Evolutionary conservation across 2,329 filamentous ascomycete genomes (phyloP), one percentile per base, ranked within the genome.

Genomic region (Neonectria magnoliae): DNA sequence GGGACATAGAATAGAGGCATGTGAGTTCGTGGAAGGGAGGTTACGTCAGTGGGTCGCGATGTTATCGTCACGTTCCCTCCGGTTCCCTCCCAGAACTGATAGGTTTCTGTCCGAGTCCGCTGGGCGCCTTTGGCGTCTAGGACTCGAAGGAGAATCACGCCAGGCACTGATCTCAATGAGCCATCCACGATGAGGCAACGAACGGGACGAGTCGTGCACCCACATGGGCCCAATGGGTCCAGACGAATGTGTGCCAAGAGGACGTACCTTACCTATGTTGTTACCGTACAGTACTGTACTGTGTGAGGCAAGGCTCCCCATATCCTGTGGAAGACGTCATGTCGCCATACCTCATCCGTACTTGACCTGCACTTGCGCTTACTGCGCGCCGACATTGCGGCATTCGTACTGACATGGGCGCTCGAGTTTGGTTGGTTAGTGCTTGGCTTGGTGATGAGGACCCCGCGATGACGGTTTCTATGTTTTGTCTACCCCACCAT

Each of bases 1-100:
- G 42, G 27, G 25, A 25, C 20, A 45, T 22, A 25, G 33, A 33
- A 36, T 20, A 27, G n/a, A 33, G n/a, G 20, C 51, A 64, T 52
- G 56, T 60, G 61, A 59, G 61, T 44, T 55, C 36, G 14, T 31
- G 36, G 56, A 51, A 51, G 61, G 56, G 55, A 56, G 61, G 51
- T 60, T 64, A 60, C 61, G 56, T 64, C 51, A 52, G 36, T 51
- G 51, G 36, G 42, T 33, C n/a, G 36, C 56, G 57, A 41, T 38
- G 33, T 31, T n/a, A 27, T 50, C 22, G 51, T 55, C 56, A 59
- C 56, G 56, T 51, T 59, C 50, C 56, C 44, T 48, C 27, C n/a
- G 10, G 8, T 10, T 44, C 18, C 18, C 33, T 38, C 25, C 48
- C n/a, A 9, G 36, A 31, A 27, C n/a, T 33, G 42, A 55, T 41